Percentiles rank a stretch among this genome's conserved stretches.
phyloP scores from a whole-genome alignment of 2,329 filamentous ascomycete species.

The Thyridium curvatum region DNA sequence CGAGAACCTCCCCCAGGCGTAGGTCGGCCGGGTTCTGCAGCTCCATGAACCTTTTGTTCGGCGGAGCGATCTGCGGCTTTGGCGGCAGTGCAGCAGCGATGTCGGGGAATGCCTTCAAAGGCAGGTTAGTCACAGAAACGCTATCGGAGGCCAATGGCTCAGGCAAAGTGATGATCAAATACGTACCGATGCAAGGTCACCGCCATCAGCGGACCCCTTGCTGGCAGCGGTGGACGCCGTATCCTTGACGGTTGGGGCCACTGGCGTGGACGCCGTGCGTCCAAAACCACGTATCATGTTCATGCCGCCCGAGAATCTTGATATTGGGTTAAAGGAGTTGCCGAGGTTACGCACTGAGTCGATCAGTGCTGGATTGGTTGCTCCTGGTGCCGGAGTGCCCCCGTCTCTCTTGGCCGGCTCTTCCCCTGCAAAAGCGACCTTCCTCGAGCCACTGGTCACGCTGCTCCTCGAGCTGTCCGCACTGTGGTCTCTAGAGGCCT shows the following conservation, averaged over 20 bases:
- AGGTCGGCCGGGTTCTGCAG: conserved; percentile 64
- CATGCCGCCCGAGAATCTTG: conserved; percentile 64
- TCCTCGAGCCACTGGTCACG: conserved; percentile 46
- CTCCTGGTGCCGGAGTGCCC: conserved; percentile 18
- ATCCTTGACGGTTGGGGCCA: conserved; percentile 29
- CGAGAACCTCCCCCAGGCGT: conserved; percentile 65
- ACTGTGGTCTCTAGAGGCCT: conserved; percentile 59
- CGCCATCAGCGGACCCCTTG: conserved; percentile 38
- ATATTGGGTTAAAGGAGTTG: conserved; percentile 77
- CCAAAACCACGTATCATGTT: conserved; percentile 72
- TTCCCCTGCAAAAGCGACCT: conserved; percentile 44
- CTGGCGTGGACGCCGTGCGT: conserved; percentile 39
- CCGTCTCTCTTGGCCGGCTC: conserved; percentile 10
- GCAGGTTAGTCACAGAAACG: no score
- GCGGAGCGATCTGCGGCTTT: conserved; percentile 56
- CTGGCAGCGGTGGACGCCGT: conserved; percentile 4
- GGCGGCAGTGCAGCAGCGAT: conserved; percentile 48
- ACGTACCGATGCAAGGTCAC: conserved; percentile 51
- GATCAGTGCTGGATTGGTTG: conserved; percentile 55
- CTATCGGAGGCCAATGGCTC: no score
- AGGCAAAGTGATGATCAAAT: background rate
- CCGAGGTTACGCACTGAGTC: conserved; percentile 79
- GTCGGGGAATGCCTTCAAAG: conserved; percentile 51
- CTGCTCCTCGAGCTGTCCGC: conserved; percentile 65
- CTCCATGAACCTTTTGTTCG: conserved; percentile 68